These are phyloP conservation scores for Calonectria pseudoreteaudii DNA, from an alignment of 2,329 filamentous ascomycete genomes.

Conservation along the genomic window DNA sequence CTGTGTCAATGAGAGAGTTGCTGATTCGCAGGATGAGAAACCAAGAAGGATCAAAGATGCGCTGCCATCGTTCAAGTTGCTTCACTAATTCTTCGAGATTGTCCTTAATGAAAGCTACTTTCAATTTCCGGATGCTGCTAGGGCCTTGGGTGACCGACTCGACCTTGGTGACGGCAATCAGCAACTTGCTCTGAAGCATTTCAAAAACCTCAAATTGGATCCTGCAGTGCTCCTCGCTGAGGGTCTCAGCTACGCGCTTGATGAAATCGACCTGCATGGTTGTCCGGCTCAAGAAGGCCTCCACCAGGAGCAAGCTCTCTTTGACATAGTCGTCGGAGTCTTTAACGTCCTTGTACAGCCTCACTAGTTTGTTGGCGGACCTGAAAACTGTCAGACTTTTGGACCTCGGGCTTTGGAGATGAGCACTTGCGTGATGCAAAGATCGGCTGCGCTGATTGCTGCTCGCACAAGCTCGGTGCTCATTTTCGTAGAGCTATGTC, in stretches of 20 bases:
- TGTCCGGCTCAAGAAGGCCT: conserved; percentile 5
- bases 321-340: conserved; percentile 4
- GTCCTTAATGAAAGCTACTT: conserved; percentile 28
- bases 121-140: conserved; percentile 20
- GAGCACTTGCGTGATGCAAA: neutral
- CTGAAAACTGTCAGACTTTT: neutral
- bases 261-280: conserved; percentile 20
- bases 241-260: neutral
- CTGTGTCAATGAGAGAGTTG: conserved; percentile 30
- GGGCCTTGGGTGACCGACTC: neutral
- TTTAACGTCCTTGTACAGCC: conserved; percentile 10
- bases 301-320: conserved; percentile 15
- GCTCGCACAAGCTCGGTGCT: neutral
- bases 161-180: neutral
- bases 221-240: conserved; percentile 14
- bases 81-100: conserved; percentile 30
- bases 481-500: neutral
- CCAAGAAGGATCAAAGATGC: conserved; percentile 35
- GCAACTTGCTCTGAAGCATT: conserved; percentile 14
- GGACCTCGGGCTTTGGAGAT: too few relatives aligned
- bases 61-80: conserved; percentile 40
- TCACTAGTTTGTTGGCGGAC: neutral
- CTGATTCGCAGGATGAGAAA: conserved; percentile 38
- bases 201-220: conserved; percentile 24
- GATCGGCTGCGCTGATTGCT: neutral